Evolutionary conservation across 1,139 yeast species (phyloP).

Genomic region (Candida tropicalis): DNA sequence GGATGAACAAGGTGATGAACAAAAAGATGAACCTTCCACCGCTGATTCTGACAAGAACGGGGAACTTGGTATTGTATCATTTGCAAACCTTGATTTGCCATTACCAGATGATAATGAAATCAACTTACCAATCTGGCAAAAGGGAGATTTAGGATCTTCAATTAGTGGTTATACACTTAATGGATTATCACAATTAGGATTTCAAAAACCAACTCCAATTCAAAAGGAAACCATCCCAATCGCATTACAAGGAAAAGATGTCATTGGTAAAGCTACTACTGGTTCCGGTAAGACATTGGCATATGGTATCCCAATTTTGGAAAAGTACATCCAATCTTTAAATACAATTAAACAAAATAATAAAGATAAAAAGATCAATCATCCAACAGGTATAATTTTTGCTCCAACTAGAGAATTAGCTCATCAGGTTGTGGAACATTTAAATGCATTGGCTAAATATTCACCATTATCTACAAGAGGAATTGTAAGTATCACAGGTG

Average conservation of each 20-base stretch:
- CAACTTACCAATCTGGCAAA: conserved; percentile 64
- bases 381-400: conserved; percentile 79
- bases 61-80: conserved; percentile 25
- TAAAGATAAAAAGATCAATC: conserved; percentile 24
- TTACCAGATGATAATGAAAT: conserved; percentile 44
- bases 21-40: conserved; percentile 16
- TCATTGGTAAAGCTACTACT: conserved; percentile 95
- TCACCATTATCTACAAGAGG: conserved; percentile 60
- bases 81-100: conserved; percentile 27
- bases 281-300: conserved; percentile 99
- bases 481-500: conserved; percentile 88
- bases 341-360: conserved; percentile 25
- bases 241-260: conserved; percentile 73
- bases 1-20: conserved; percentile 13
- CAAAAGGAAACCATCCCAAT: conserved; percentile 78
- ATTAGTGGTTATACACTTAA: conserved; percentile 58
- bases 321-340: conserved; percentile 49
- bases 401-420: conserved; percentile 98
- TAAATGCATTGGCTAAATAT: conserved; percentile 60
- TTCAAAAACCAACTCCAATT: conserved; percentile 77
- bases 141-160: conserved; percentile 25
- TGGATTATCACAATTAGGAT: conserved; percentile 63
- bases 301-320: conserved; percentile 91
- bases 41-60: conserved; percentile 17
- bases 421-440: conserved; percentile 86